phyloP scores from a whole-genome alignment of 2,329 filamentous ascomycete species.

The Beauveria sp. region DNA sequence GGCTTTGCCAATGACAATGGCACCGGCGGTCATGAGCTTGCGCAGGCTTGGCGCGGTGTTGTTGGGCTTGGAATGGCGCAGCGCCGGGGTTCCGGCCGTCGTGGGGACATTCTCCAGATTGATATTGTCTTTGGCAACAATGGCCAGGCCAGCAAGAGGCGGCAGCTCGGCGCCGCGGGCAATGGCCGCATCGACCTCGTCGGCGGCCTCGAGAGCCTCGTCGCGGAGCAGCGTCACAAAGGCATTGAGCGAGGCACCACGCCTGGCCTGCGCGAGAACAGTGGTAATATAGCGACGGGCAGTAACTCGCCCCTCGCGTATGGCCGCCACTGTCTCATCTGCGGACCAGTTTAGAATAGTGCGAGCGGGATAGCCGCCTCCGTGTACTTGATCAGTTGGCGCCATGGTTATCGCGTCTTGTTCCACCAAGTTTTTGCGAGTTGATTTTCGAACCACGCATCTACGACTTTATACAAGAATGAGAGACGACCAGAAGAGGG shows the following conservation, averaged over 20 bases:
- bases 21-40: constrained; percentile 19
- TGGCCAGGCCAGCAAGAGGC: constrained; percentile 16
- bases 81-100: constrained; percentile 13
- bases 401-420: neutral
- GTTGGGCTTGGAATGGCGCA: constrained; percentile 5
- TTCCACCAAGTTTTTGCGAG: too few relatives aligned
- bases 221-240: constrained; percentile 5
- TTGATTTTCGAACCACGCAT: neutral
- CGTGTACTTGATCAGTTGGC: neutral
- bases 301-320: constrained; percentile 2
- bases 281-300: constrained; percentile 7
- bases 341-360: constrained; percentile 6
- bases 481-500: neutral
- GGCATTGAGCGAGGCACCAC: constrained; percentile 4
- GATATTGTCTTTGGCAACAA: constrained; percentile 18
- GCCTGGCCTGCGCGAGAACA: neutral
- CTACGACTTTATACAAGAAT: neutral
- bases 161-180: constrained; percentile 11
- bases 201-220: constrained; percentile 6
- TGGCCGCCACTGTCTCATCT: constrained; percentile 8
- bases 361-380: neutral
- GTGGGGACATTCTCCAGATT: constrained; percentile 13
- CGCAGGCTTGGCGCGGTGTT: constrained; percentile 15
- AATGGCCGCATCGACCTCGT: constrained; percentile 6
- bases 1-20: constrained; percentile 36